Conservation (phyloP, 2,329 filamentous ascomycete genomes). For the Hypoxylon sp. region DNA sequence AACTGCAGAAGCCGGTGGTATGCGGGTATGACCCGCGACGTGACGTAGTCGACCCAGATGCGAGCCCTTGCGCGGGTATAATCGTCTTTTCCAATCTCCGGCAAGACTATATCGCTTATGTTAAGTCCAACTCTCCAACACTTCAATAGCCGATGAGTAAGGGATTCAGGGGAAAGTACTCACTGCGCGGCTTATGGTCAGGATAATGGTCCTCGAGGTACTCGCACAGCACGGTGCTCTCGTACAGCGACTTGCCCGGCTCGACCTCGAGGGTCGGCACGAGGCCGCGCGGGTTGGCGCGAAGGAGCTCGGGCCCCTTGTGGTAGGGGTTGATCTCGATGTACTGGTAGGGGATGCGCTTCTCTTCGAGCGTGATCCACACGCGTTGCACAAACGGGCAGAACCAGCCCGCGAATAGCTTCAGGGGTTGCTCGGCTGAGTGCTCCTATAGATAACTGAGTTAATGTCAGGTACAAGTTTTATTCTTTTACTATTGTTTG, state of each 20-base stretch:
- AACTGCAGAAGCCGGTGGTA: slow-evolving; percentile 77
- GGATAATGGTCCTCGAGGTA: slow-evolving; percentile 81
- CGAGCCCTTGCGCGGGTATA: slow-evolving; percentile 77
- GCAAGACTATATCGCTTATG: slow-evolving; percentile 30
- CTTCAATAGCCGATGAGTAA: too few species aligned
- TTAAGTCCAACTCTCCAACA: not conserved
- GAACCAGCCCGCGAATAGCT: slow-evolving; percentile 84
- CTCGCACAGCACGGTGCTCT: slow-evolving; percentile 80
- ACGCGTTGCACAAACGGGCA: slow-evolving; percentile 79
- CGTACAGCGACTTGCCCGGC: slow-evolving; percentile 75
- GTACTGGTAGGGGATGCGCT: slow-evolving; percentile 80
- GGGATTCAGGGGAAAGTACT: slow-evolving; percentile 61
- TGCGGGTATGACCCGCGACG: slow-evolving; percentile 74
- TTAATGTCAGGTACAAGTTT: not conserved
- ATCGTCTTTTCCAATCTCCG: slow-evolving; percentile 57
- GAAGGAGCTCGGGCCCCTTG: slow-evolving; percentile 76
- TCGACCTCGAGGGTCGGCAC: slow-evolving; percentile 76
- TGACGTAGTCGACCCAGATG: slow-evolving; percentile 82
- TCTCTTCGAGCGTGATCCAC: slow-evolving; percentile 82
- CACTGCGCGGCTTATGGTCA: slow-evolving; percentile 51
- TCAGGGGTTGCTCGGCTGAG: slow-evolving; percentile 66
- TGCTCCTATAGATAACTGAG: slow-evolving; percentile 52
- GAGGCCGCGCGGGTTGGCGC: slow-evolving; percentile 80
- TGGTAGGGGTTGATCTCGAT: slow-evolving; percentile 84
- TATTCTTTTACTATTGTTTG: not conserved